Evolutionary conservation across 768 basidiomycete genomes (phyloP), one percentile per base, ranked within the genome.

Genomic region (Tylopilus vinaceipallidus): DNA sequence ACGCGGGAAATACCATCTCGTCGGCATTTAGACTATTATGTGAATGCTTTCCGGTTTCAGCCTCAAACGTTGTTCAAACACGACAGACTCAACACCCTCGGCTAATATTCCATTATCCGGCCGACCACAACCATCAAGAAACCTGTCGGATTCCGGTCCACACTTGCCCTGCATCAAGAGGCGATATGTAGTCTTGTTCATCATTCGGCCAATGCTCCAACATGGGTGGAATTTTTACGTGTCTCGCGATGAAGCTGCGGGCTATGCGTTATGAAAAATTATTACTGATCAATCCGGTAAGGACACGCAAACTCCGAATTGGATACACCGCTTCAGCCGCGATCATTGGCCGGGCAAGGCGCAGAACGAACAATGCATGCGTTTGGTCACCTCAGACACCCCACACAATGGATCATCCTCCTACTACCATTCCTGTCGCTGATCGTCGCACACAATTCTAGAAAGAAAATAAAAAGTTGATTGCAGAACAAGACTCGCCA

Each of bases 221-320:
- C 11, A 36, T 32, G 57, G 57, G 43, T 47, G 42, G 33, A 35
- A 38, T 22, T 54, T 64, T 63, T 63, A 63, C 62, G 62, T 63
- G 39, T 53, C 49, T 42, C 36, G 17, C n/a, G 39, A 36, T 35
- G 19, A 29, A 51, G 40, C 19, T 24, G 32, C 8, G 40, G 42
- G 50, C 41, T 48, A 62, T 59, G 49, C 50, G 29, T 27, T 29
- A 38, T 39, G 35, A 17, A 45, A 48, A 26, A 33, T 43, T 9
- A n/a, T 29, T 29, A 47, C 36, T 35, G 48, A 55, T 55, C 46
- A 50, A 46, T 26, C 44, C 27, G 24, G 47, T 39, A n/a, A n/a
- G n/a, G n/a, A 24, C 42, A 39, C 24, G 32, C 33, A 38, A 39
- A 60, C 34, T 44, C 50, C 41, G 34, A 36, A 49, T 16, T 29